phyloP scores from a whole-genome alignment of 2,329 filamentous ascomycete species.

The Stagonosporopsis tanaceti region DNA sequence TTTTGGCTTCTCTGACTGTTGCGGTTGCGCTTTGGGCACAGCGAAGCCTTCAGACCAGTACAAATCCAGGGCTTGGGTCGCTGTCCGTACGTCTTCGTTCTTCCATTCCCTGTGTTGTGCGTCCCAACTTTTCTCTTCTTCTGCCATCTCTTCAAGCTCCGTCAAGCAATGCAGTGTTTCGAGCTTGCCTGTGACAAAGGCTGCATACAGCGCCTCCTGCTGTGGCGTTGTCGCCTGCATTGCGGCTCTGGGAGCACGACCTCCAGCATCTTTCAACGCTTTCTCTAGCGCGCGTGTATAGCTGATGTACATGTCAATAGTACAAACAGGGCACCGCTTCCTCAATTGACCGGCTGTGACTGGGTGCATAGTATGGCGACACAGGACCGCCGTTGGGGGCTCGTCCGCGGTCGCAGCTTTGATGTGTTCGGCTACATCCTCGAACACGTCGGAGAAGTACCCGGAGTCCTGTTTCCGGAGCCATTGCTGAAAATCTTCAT shows the following conservation, averaged over 20 bases:
- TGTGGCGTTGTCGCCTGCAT: constrained; percentile 29
- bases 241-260: constrained; percentile 29
- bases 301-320: constrained; percentile 34
- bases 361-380: constrained; percentile 36
- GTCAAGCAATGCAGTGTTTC: constrained; percentile 29
- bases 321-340: constrained; percentile 40
- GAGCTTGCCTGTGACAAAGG: constrained; percentile 37
- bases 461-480: constrained; percentile 40
- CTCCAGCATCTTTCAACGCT: constrained; percentile 31
- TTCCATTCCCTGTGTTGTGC: constrained; percentile 19
- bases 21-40: constrained; percentile 1
- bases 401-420: constrained; percentile 14
- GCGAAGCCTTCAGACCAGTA: constrained; percentile 36
- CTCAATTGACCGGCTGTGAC: constrained; percentile 18
- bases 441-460: constrained; percentile 42
- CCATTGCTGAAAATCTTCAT: constrained; percentile 43
- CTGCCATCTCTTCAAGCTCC: constrained; percentile 31
- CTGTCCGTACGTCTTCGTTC: constrained; percentile 30
- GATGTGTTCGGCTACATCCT: constrained; percentile 33
- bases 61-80: constrained; percentile 33
- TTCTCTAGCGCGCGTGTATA: constrained; percentile 37
- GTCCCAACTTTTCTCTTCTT: constrained; percentile 31
- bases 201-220: constrained; percentile 33
- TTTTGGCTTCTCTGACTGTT: constrained; percentile 15
- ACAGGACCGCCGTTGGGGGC: constrained; percentile 27